These are phyloP conservation scores for Phoma herbarum DNA, from an alignment of 2,329 filamentous ascomycete species.

Conservation along the genomic window DNA sequence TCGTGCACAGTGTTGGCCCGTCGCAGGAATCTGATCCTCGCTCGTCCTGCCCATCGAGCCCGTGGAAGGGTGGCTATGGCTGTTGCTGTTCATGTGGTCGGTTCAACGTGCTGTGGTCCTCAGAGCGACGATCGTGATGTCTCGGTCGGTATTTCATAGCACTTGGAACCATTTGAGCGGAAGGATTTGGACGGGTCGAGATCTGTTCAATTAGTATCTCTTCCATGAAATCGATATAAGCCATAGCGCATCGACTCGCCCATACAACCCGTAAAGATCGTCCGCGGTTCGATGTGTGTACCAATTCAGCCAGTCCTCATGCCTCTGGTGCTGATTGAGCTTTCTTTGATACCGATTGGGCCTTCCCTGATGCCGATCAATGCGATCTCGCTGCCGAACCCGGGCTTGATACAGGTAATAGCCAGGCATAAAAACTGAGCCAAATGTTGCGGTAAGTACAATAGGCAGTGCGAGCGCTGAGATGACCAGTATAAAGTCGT, in stretches of 20 bases:
- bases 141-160: no score
- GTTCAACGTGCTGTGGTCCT: no score
- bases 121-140: not conserved
- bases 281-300: no score
- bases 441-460: not conserved
- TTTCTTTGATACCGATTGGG: not conserved
- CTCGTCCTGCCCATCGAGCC: not conserved
- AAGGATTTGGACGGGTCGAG: no score
- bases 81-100: not conserved
- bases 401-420: not conserved
- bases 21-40: no score
- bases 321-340: no score
- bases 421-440: not conserved
- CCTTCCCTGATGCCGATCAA: not conserved
- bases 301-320: no score
- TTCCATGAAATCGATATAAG: no score
- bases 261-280: no score
- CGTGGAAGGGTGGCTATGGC: not conserved
- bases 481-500: not conserved
- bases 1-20: not conserved
- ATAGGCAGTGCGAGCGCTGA: not conserved
- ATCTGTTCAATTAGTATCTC: no score
- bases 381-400: not conserved
- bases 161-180: no score
- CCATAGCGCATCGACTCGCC: no score